Conservation (phyloP, 768 basidiomycete genomes). For the Auricularia cornea region DNA sequence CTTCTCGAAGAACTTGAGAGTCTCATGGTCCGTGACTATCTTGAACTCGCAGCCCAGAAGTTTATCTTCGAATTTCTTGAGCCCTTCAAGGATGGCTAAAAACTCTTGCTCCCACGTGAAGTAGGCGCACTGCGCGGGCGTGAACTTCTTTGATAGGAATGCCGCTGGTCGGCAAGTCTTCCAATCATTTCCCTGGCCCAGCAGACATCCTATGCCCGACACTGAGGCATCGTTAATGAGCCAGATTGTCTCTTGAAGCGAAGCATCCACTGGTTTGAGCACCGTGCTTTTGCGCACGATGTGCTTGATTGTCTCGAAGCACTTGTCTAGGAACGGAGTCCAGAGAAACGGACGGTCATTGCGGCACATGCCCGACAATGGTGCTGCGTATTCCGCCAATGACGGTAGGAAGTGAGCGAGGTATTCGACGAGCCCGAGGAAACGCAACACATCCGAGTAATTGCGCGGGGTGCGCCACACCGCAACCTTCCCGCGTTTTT, state of each 20-base stretch:
- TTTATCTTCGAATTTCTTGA: constrained; percentile 26
- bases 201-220: constrained; percentile 19
- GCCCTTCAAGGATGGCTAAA: constrained; percentile 8
- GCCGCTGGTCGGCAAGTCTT: constrained; percentile 17
- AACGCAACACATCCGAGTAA: constrained; percentile 3
- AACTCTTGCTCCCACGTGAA: constrained; percentile 16
- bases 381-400: constrained; percentile 4
- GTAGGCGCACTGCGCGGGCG: constrained; percentile 22
- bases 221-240: constrained; percentile 21
- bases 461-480: not conserved
- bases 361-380: not conserved
- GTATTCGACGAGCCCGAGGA: constrained; percentile 13
- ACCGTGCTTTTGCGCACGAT: constrained; percentile 14
- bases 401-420: constrained; percentile 10
- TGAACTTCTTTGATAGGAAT: constrained; percentile 24
- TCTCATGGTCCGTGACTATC: constrained; percentile 22
- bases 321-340: not conserved
- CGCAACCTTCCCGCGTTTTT: constrained; percentile 1
- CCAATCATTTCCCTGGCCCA: constrained; percentile 23
- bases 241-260: constrained; percentile 17
- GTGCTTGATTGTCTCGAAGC: not conserved
- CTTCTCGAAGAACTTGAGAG: constrained; percentile 3
- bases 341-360: not conserved
- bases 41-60: constrained; percentile 17
- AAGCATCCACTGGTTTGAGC: constrained; percentile 16